phyloP scores from a whole-genome alignment of 2,329 filamentous ascomycete species.

The Magnaporthales sp. region DNA sequence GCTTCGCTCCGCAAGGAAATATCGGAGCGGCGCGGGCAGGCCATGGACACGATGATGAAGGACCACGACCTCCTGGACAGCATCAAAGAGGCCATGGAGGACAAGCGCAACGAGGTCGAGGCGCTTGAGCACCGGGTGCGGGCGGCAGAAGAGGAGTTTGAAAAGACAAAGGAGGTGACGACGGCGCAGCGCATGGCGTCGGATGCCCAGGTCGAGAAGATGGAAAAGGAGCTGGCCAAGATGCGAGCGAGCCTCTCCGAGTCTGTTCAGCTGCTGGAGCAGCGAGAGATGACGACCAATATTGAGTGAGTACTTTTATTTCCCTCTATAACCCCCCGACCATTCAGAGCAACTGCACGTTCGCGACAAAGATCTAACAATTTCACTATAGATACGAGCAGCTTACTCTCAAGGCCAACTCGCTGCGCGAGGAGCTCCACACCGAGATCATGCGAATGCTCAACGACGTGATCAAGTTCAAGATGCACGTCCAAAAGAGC shows the following conservation, averaged over 20 bases:
- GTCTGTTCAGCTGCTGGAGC: conserved; percentile 84
- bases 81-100: conserved; percentile 93
- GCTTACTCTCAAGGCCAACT: conserved; percentile 71
- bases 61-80: conserved; percentile 89
- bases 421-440: conserved; percentile 92
- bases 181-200: conserved; percentile 80
- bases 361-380: neutral
- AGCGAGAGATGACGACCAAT: conserved; percentile 91
- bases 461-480: conserved; percentile 97
- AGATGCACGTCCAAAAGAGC: conserved; percentile 89
- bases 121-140: conserved; percentile 81
- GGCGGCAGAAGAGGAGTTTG: conserved; percentile 86
- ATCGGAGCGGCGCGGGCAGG: conserved; percentile 73
- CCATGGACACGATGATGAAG: conserved; percentile 86
- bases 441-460: conserved; percentile 93
- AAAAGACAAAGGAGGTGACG: conserved; percentile 82
- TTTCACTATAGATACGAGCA: conserved; percentile 66
- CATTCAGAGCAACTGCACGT: neutral
- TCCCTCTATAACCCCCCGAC: neutral
- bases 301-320: conserved; percentile 63
- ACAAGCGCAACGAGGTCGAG: conserved; percentile 89
- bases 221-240: conserved; percentile 95
- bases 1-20: conserved; percentile 77
- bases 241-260: conserved; percentile 80
- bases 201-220: conserved; percentile 94